Evolutionary conservation across 2,329 filamentous ascomycete species (phyloP), one percentile per base, ranked within the genome.

Genomic region (Cladosporium velox): DNA sequence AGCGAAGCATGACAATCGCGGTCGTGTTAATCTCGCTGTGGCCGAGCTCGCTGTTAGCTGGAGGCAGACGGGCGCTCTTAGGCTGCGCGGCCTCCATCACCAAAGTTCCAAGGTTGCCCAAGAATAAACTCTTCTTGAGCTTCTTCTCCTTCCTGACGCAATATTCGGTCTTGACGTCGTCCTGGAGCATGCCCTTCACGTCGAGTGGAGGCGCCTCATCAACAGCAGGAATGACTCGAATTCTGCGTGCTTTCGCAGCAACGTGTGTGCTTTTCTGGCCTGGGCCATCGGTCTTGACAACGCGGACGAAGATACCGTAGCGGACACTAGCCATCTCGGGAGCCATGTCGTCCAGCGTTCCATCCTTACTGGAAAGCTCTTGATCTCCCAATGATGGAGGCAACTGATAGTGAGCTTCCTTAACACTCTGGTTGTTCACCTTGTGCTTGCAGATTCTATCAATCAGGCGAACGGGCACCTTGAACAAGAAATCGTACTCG

Each of bases 301-400:
- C 67, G 38, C 70, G 69, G n/a, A 71, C 75, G 49, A 75, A 75
- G 65, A 90, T 79, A 1, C 79, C 80, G 71, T 90, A 90, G 2
- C 79, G 78, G 55, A 90, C 84, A 72, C 82, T 85, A 38, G 82
- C 79, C 87, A 90, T 89, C 10, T 87, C 82, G 0, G 88, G 88
- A 2, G 85, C 80, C 73, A 89, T 79, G 70, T 90, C 88, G 72
- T 90, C 87, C 49, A 86, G 78, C 21, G 86, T 74, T 32, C 67
- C 64, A 18, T 60, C 57, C 38, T 83, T 67, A 82, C 80, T 28
- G 80, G 81, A 55, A 81, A 79, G n/a, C 85, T 75, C 69, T 10
- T 83, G 78, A 66, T 89, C 87, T 14, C 88, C 88, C 24, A 90
- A 77, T 30, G 83, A 87, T 3, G 88, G 88, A 1, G 88, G 88